Evolutionary conservation across 2,329 filamentous ascomycete genomes (phyloP), one percentile per base, ranked within the genome.

Genomic region (Colletotrichum horii): DNA sequence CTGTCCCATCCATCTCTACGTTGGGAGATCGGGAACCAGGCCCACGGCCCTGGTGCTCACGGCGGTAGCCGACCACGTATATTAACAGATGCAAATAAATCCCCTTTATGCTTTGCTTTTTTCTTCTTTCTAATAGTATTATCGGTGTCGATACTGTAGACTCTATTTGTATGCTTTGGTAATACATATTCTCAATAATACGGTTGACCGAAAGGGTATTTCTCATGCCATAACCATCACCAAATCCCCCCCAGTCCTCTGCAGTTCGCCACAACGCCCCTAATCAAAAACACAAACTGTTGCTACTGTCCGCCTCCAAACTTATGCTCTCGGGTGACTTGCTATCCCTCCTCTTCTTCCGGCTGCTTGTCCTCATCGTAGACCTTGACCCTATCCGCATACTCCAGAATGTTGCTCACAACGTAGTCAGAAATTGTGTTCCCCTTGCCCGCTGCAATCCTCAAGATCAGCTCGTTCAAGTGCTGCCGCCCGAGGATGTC

Each of bases 401-500:
- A 98, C 80, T 95, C 91, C 43, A 85, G 86, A 76, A 99, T 98
- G 76, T 94, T 94, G 78, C 95, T 98, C 69, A 95, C 89, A 26
- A 98, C 91, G 62, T 91, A 92, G 76, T 97, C 92, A 65, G 93
- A 88, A 78, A 99, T 96, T 32, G 92, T 89, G 75, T 96, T 90
- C 6, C 97, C 97, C 79, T 92, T 93, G 0, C 97, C 97, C 1
- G 95, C 96, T 0, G 95, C 97, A 12, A 99, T 94, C 68, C 93
- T 90, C 75, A 99, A 85, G 64, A 99, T 94, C 66, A 98, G 87
- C 84, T 99, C 97, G 81, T 99, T 99, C 30, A 99, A 88, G 36
- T 92, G 95, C 79, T 96, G 93, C 34, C 97, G 89, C 1, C 97
- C 97, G 4, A 99, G 89, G 74, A 99, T 99, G 82, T 99, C 97